Conservation (phyloP, 805 yeast genomes). For the Maudiozyma serrabonitensis region DNA sequence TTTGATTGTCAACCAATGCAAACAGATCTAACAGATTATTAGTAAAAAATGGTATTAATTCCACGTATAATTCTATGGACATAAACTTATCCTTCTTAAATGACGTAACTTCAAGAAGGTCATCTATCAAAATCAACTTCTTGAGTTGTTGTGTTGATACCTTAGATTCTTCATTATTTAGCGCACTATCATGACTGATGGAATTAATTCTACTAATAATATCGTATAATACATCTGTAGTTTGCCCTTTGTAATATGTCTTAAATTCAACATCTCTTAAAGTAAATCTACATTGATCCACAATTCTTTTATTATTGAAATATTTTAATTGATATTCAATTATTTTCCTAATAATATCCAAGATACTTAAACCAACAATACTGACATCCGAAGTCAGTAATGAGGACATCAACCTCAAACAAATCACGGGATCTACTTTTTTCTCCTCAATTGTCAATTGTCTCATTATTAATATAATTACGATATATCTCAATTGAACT, state of each 20-base stretch:
- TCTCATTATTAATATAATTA: constrained; percentile 41
- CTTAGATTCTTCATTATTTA: background rate
- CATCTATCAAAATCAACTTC: constrained; percentile 10
- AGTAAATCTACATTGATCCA: constrained; percentile 42
- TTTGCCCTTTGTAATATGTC: constrained; percentile 78
- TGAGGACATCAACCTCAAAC: constrained; percentile 41
- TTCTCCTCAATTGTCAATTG: constrained; percentile 18
- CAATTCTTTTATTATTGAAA: constrained; percentile 20
- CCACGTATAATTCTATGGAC: constrained; percentile 20
- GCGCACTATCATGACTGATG: background rate
- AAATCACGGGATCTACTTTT: constrained; percentile 15
- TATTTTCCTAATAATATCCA: constrained; percentile 61
- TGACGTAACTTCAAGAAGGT: constrained; percentile 15
- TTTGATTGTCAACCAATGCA: constrained; percentile 14
- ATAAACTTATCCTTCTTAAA: constrained; percentile 17
- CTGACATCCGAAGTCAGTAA: constrained; percentile 69
- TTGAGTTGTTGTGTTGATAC: constrained; percentile 7
- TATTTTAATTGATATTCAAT: constrained; percentile 38
- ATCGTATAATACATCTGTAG: constrained; percentile 70
- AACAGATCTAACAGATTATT: constrained; percentile 10
- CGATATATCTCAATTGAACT: constrained; percentile 62
- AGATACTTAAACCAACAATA: constrained; percentile 77
- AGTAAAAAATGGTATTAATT: constrained; percentile 15
- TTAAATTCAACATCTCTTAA: constrained; percentile 67
- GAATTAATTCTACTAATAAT: constrained; percentile 37